Percentiles rank a stretch among this genome's conserved stretches.
Conservation (phyloP, 2,329 filamentous ascomycete species). For the Clonostachys byssicola region DNA sequence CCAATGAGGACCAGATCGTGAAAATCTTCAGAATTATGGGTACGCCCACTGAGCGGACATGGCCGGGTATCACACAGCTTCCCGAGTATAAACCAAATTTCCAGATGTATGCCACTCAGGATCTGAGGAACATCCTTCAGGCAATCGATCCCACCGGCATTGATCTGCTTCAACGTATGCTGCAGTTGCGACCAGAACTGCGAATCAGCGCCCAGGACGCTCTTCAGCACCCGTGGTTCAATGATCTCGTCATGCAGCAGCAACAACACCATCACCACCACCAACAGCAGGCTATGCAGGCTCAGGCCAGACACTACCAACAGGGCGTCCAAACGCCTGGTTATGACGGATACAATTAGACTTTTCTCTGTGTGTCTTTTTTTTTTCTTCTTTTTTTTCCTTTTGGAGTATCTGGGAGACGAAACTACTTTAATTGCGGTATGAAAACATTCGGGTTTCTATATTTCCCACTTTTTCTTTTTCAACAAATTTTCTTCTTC, state of each 20-base stretch:
- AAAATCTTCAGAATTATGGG: constrained; percentile 99
- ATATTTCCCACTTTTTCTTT: too few relatives aligned
- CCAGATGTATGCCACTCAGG: constrained; percentile 90
- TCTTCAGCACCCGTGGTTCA: constrained; percentile 89
- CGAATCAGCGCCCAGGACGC: constrained; percentile 85
- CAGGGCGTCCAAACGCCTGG: constrained; percentile 31
- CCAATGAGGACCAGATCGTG: constrained; percentile 94
- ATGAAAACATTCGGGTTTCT: too few relatives aligned
- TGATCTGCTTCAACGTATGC: constrained; percentile 83
- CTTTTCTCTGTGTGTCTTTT: too few relatives aligned
- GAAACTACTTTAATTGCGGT: too few relatives aligned
- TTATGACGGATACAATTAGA: constrained; percentile 22
- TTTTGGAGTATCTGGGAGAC: too few relatives aligned
- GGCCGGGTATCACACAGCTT: constrained; percentile 91
- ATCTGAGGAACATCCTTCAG: constrained; percentile 79
- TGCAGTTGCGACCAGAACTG: constrained; percentile 88
- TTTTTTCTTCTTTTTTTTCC: too few relatives aligned
- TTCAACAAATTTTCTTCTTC: constrained; percentile 8
- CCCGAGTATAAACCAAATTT: constrained; percentile 98
- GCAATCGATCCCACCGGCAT: constrained; percentile 86
- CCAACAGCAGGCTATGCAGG: constrained; percentile 27
- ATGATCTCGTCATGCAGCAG: constrained; percentile 60
- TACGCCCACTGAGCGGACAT: constrained; percentile 89
- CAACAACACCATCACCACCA: constrained; percentile 36
- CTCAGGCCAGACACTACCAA: constrained; percentile 36